Percentiles rank a stretch among this genome's conserved stretches.
phyloP scores from a whole-genome alignment of 805 yeast genomes.

The Yarrowia porcina region DNA sequence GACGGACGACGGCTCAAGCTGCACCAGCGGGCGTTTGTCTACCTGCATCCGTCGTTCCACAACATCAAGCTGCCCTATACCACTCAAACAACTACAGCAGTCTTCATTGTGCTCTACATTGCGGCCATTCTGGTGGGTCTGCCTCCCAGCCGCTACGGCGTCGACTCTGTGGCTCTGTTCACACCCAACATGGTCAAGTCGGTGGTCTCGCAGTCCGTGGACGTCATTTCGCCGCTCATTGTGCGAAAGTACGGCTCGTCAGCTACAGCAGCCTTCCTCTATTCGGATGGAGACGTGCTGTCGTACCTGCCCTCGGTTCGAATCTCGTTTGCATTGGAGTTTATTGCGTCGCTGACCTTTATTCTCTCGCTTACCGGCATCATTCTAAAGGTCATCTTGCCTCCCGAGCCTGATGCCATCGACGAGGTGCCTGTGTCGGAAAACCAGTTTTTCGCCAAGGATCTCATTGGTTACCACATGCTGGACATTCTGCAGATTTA shows the following conservation, averaged over 20 bases:
- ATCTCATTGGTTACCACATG: slow-evolving; percentile 50
- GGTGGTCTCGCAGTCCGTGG: background rate
- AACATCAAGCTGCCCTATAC: slow-evolving; percentile 17
- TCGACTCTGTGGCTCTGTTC: slow-evolving; percentile 16
- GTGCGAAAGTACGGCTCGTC: slow-evolving; percentile 8
- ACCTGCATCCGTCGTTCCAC: slow-evolving; percentile 6
- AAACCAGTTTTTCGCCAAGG: slow-evolving; percentile 40
- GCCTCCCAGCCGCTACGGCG: slow-evolving; percentile 12
- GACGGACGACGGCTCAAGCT: slow-evolving; percentile 10
- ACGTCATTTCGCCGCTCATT: slow-evolving; percentile 15
- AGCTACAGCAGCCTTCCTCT: slow-evolving; percentile 7
- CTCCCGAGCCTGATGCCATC: slow-evolving; percentile 31
- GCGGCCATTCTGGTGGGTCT: slow-evolving; percentile 10
- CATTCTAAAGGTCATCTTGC: slow-evolving; percentile 44
- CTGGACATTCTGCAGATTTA: slow-evolving; percentile 59
- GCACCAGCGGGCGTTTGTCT: slow-evolving; percentile 18
- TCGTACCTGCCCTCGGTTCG: slow-evolving; percentile 20
- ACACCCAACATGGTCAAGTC: background rate
- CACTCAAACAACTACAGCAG: background rate
- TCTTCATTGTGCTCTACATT: slow-evolving; percentile 15
- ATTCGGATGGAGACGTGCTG: slow-evolving; percentile 8
- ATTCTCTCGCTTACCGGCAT: slow-evolving; percentile 50
- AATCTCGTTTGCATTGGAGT: slow-evolving; percentile 45
- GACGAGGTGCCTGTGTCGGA: slow-evolving; percentile 31
- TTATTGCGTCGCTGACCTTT: slow-evolving; percentile 50